Evolutionary conservation across 2,329 filamentous ascomycete species (phyloP).

Genomic region (Dendryphion nanum): DNA sequence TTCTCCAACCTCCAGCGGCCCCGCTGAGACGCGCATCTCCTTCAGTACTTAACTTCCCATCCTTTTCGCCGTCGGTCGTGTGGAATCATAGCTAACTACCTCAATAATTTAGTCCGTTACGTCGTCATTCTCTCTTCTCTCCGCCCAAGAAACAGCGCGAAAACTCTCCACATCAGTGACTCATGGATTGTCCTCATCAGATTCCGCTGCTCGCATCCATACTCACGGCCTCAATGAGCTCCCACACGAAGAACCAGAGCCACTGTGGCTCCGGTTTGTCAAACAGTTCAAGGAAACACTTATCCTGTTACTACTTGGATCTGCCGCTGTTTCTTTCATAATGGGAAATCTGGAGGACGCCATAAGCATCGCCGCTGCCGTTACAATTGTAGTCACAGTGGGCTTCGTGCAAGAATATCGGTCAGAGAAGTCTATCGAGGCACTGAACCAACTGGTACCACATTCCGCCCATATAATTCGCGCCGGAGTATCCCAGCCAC

Average conservation of each 20-base stretch:
- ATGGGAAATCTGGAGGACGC: constrained; percentile 95
- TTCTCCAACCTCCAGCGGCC: constrained; percentile 25
- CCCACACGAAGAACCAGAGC: constrained; percentile 88
- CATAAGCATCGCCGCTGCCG: constrained; percentile 90
- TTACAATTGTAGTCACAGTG: constrained; percentile 94
- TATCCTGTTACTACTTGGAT: constrained; percentile 86
- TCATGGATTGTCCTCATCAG: constrained; percentile 75
- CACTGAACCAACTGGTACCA: constrained; percentile 87
- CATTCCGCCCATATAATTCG: constrained; percentile 96
- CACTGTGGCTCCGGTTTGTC: constrained; percentile 89
- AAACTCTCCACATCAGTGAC: constrained; percentile 79
- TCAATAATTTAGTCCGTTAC: constrained; percentile 38
- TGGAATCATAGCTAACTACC: constrained; percentile 3
- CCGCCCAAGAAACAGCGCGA: constrained; percentile 73
- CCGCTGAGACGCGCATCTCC: constrained; percentile 27
- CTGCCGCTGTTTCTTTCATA: constrained; percentile 81
- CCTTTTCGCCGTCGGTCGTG: not conserved
- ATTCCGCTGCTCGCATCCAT: constrained; percentile 76
- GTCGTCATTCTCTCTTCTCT: constrained; percentile 62
- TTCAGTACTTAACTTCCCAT: constrained; percentile 18
- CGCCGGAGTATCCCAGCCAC: constrained; percentile 23
- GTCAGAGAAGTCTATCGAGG: constrained; percentile 95
- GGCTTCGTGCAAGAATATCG: constrained; percentile 97
- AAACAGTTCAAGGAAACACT: constrained; percentile 97
- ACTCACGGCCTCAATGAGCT: constrained; percentile 91